Percentiles rank a stretch among this genome's conserved stretches.
Conservation (phyloP, 495 filamentous ascomycete species). For the Pseudomonodictys pantanalensis region DNA sequence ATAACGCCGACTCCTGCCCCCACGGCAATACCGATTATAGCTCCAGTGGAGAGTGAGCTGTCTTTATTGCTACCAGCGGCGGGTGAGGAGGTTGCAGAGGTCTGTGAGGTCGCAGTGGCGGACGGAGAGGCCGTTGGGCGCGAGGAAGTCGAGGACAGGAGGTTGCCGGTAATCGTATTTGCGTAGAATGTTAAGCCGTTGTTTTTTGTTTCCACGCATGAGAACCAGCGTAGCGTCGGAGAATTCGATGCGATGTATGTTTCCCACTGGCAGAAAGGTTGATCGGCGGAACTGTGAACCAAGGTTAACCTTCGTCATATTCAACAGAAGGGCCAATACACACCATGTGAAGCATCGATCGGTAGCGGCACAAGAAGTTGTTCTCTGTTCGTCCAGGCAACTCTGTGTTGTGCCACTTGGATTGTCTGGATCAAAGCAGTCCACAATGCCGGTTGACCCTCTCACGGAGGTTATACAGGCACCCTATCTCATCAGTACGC, state of each 20-base stretch:
- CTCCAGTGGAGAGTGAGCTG: slow-evolving; percentile 4
- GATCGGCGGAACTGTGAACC: slow-evolving; percentile 4
- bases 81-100: too few relatives aligned
- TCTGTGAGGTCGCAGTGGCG: background rate
- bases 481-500: slow-evolving; percentile 3
- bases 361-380: slow-evolving; percentile 13
- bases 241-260: slow-evolving; percentile 16
- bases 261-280: slow-evolving; percentile 22
- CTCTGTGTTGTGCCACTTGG: slow-evolving; percentile 20
- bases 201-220: slow-evolving; percentile 8
- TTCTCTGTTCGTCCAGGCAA: slow-evolving; percentile 13
- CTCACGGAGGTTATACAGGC: slow-evolving; percentile 25
- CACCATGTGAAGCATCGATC: slow-evolving; percentile 28
- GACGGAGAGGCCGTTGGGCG: background rate
- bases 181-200: slow-evolving; percentile 20
- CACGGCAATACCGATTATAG: slow-evolving; percentile 16
- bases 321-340: background rate
- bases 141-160: background rate
- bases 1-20: slow-evolving; percentile 6
- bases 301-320: background rate
- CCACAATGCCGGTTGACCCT: slow-evolving; percentile 23
- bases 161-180: slow-evolving; percentile 8
- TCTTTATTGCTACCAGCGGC: too few relatives aligned
- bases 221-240: slow-evolving; percentile 25
- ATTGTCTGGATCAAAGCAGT: slow-evolving; percentile 29